Base-by-base conservation (phyloP, 305 asterid genomes). In the Euphrasia arctica region DNA sequence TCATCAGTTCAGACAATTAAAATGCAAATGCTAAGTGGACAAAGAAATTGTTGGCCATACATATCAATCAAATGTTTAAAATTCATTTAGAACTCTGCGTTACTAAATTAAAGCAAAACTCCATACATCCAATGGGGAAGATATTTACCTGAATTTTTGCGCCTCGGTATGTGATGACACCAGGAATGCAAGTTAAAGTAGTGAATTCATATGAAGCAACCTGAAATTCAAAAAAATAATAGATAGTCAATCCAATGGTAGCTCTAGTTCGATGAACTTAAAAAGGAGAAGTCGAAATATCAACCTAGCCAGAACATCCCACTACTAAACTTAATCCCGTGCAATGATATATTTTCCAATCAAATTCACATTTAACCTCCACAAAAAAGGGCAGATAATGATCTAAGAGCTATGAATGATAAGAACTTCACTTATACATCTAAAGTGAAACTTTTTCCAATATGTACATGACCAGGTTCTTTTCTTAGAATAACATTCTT, bases 141-240 rank as follows among this genome's bases (percentile, higher is more conserved):
- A 58, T 39, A 55, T 41, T 39, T 78, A 45, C 58, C 73, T 54
- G 32, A 61, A 34, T 27, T 66, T 92, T 89, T 73, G 98, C 98
- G 66, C 97, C 97, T 51, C 97, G 86, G 64, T 92, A 92, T 11
- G 84, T 80, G 65, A 92, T 92, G 4, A 92, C 98, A 71, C 98
- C 98, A 74, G 98, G 98, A 80, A 89, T 92, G 86, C 98, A 92
- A 74, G 98, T 92, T 74, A 92, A 79, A 69, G 98, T 92, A 28
- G 97, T 92, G 75, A 92, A 92, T 65, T 92, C 98, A 56, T 92
- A 92, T 39, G 98, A 92, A 69, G 98, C 96, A 76, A 92, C 98
- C 98, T 92, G 88, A 66, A 78, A 61, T 50, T 75, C 71, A 55
- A 57, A 36, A 42, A 57, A 41, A 70, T 25, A 22, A 47, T 31